A percentile compares a stretch with the other conserved stretches of the same genome.
These are phyloP conservation scores for Helianthus annuus DNA, from an alignment of 129 eudicot species.

Conservation along the genomic window HanXRQr2.0-SUNRISE NC_035442.2:31088853-31089352, in stretches of 20 bases:
- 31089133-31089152: not conserved
- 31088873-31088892: slow-evolving; percentile 60
- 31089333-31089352: not conserved
- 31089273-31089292: too few relatives aligned
- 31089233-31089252: too few relatives aligned
- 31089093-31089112: not conserved
- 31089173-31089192: not conserved
- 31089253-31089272: too few relatives aligned
- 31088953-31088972: slow-evolving; percentile 88
- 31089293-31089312: not conserved
- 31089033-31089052: slow-evolving; percentile 84
- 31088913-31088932: slow-evolving; percentile 66
- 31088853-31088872: slow-evolving; percentile 89
- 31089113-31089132: not conserved
- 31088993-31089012: slow-evolving; percentile 70
- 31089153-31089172: not conserved
- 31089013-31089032: slow-evolving; percentile 88
- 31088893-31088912: slow-evolving; percentile 63
- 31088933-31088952: slow-evolving; percentile 89
- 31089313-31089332: not conserved
- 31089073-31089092: not conserved
- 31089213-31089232: too few relatives aligned
- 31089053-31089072: slow-evolving; percentile 54
- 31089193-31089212: not conserved
- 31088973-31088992: slow-evolving; percentile 66